Evolutionary conservation across 345 rosid genomes (phyloP).

Genomic region (Populus pruinosa): DNA sequence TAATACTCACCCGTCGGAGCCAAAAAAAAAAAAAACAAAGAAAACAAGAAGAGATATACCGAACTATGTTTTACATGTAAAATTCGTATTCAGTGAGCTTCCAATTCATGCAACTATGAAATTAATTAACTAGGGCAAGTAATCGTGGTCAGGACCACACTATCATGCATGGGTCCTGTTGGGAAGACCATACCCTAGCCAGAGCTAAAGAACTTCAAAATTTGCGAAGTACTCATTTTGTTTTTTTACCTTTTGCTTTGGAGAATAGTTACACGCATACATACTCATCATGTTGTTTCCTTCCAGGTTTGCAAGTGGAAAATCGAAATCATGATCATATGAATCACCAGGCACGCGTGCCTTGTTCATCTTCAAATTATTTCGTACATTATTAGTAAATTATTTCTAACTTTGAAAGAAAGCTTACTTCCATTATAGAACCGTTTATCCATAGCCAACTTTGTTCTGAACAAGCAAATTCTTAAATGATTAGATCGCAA

Average conservation of each 20-base stretch:
- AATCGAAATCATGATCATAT: constrained; percentile 2
- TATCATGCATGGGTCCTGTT: not conserved
- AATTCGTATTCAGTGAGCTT: too few species aligned
- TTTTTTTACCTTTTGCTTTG: not conserved
- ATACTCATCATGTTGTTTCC: not conserved
- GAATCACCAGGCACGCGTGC: not conserved
- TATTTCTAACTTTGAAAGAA: not conserved
- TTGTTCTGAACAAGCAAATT: too few species aligned
- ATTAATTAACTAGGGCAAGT: not conserved
- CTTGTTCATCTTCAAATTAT: constrained; percentile 12
- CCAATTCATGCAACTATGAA: not conserved
- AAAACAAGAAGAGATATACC: too few species aligned
- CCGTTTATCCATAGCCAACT: not conserved
- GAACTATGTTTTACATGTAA: too few species aligned
- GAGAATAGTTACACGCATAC: too few species aligned
- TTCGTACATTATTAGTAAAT: not conserved
- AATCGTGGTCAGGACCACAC: not conserved
- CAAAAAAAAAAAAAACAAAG: too few species aligned
- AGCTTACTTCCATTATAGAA: not conserved
- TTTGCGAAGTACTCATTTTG: constrained; percentile 1
- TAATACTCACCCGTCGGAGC: rapidly evolving
- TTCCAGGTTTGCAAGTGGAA: constrained; percentile 8
- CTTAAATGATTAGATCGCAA: too few species aligned
- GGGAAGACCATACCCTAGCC: not conserved
- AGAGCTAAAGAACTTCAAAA: constrained; percentile 3